Percentiles rank a stretch among this genome's conserved stretches.
phyloP scores from a whole-genome alignment of 192 early-diverging fungal species.

The Chytriomyces hyalinus region DNA sequence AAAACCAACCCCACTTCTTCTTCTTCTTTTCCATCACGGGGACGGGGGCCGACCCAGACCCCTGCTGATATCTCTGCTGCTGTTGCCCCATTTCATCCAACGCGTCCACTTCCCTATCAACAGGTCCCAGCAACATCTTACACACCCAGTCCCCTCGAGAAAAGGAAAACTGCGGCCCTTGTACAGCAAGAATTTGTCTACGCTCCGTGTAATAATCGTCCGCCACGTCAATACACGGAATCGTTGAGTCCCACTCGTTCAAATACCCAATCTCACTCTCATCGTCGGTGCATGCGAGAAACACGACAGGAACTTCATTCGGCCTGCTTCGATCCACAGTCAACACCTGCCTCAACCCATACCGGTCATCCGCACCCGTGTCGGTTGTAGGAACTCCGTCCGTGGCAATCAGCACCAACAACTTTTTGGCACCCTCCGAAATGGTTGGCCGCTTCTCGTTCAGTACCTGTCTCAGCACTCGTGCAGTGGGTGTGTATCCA shows the following conservation, averaged over 20 bases:
- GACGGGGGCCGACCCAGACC: too few relatives aligned
- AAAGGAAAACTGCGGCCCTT: conserved; percentile 8
- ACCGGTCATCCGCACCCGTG: background rate
- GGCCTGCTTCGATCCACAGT: background rate
- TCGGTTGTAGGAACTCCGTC: conserved; percentile 14
- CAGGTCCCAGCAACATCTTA: conserved; percentile 16
- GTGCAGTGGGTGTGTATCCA: conserved; percentile 22
- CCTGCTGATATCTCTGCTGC: too few relatives aligned
- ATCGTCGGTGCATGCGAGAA: conserved; percentile 21
- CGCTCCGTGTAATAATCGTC: conserved; percentile 8
- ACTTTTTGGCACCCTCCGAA: background rate
- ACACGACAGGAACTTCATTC: background rate
- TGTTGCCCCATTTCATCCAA: conserved; percentile 1
- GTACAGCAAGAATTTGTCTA: background rate
- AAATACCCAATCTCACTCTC: conserved; percentile 18
- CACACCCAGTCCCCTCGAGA: conserved; percentile 20
- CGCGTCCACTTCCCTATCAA: conserved; percentile 15
- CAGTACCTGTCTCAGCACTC: conserved; percentile 5
- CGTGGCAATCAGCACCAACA: conserved; percentile 15
- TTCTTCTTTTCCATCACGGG: too few relatives aligned
- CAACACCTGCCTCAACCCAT: conserved; percentile 3
- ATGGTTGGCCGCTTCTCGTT: conserved; percentile 1
- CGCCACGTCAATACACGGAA: conserved; percentile 2
- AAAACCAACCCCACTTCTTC: too few relatives aligned
- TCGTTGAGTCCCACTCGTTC: conserved; percentile 14